phyloP scores from a whole-genome alignment of 208 protist genomes.

The Trichomonas vaginalis region DNA sequence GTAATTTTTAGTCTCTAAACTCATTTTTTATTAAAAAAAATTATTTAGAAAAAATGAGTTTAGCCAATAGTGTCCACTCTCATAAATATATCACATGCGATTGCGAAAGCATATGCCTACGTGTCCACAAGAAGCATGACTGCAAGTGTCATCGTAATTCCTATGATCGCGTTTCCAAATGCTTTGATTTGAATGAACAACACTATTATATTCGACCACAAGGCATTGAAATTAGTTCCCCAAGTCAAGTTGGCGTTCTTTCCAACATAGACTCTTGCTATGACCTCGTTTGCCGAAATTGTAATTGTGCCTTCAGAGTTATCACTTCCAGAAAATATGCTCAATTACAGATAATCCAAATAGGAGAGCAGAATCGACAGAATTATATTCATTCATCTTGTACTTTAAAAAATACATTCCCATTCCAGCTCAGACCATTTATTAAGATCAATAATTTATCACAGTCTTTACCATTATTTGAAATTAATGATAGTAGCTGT shows the following conservation, averaged over 20 bases:
- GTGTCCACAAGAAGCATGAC: background rate
- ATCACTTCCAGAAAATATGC: background rate
- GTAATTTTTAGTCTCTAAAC: too few relatives aligned
- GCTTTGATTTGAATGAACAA: background rate
- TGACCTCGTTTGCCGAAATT: background rate
- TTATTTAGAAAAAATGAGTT: too few relatives aligned
- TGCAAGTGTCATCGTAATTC: background rate
- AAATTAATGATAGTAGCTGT: background rate
- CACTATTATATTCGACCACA: background rate
- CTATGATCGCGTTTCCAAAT: background rate
- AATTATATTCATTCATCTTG: background rate
- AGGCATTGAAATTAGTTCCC: background rate
- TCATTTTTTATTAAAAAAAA: too few relatives aligned
- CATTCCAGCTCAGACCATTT: background rate
- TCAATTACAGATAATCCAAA: background rate
- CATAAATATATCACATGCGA: background rate
- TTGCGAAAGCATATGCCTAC: background rate
- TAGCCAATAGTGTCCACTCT: background rate
- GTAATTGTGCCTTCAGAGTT: background rate
- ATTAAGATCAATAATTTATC: background rate
- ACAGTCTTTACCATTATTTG: background rate
- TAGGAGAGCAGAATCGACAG: background rate
- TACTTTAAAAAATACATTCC: background rate
- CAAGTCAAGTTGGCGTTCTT: background rate
- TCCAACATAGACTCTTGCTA: background rate